A percentile compares a stretch with the other conserved stretches of the same genome.
Evolutionary conservation across 768 basidiomycete species (phyloP).

Genomic region (Tulasnella sp.): DNA sequence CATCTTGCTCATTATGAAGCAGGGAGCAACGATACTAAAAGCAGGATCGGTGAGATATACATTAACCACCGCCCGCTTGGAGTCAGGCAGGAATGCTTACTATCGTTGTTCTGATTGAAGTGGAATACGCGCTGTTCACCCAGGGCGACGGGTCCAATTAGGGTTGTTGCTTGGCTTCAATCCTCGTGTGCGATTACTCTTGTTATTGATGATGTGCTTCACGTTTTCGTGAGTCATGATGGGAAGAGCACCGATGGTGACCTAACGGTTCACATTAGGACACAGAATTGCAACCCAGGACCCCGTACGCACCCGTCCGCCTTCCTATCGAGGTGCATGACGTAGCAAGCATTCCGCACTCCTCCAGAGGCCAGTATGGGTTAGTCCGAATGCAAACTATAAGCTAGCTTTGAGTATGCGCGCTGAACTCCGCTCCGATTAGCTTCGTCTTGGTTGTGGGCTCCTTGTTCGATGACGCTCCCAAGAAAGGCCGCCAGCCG

Average conservation of each 20-base stretch:
- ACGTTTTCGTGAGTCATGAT: constrained; percentile 9
- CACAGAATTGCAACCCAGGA: not conserved
- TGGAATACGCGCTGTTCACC: constrained; percentile 53
- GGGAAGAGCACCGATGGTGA: not conserved
- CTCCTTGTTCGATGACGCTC: not conserved
- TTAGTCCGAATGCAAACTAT: not conserved
- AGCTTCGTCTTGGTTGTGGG: not conserved
- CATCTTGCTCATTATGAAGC: constrained; percentile 60
- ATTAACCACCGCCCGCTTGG: not conserved
- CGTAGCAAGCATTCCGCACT: not conserved
- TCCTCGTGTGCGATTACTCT: constrained; percentile 63
- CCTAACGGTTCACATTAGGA: not conserved
- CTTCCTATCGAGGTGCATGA: not conserved
- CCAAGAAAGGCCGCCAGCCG: constrained; percentile 42
- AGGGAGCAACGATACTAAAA: constrained; percentile 68
- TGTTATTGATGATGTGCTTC: constrained; percentile 60
- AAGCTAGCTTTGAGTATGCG: not conserved
- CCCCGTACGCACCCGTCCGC: not conserved
- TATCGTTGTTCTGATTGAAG: constrained; percentile 43
- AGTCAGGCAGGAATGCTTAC: not conserved
- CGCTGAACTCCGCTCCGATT: not conserved
- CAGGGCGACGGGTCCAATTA: constrained; percentile 44
- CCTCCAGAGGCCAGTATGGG: not conserved
- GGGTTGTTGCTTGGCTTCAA: constrained; percentile 63
- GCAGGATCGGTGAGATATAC: constrained; percentile 45